Evolutionary conservation across 768 basidiomycete species (phyloP), one percentile per base, ranked within the genome.

Genomic region (Sporobolomyces roseus): DNA sequence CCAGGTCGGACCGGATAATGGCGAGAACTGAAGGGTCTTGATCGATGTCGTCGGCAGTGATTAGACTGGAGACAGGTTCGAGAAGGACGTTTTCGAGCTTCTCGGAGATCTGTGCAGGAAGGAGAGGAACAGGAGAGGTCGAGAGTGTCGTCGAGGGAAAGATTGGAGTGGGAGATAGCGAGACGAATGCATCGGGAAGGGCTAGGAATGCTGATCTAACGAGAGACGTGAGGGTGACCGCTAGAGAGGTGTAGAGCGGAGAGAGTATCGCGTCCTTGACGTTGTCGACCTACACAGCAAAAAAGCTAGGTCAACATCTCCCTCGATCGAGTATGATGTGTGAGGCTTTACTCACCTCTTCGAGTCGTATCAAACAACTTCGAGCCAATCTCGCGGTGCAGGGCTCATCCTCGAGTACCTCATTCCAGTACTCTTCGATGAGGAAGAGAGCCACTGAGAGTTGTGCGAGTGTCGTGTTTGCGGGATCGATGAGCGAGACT

Each of bases 111-210:
- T 30, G 36, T 17, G 41, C 9, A 0, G 51, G 62, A 2, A 63
- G 41, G 13, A 51, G 41, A 8, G 52, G 25, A 17, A n/a, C 32
- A 17, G 25, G 45, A 27, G 50, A 61, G 2, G 58, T 1, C 0
- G 60, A 32, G 51, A 55, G 56, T 8, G 49, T 13, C 1, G 65
- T 60, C 35, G 59, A 48, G 4, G 68, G 46, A 32, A 61, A 68
- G 61, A 66, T 33, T 9, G 66, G 64, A 12, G 29, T 25, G 2
- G 71, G 66, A n/a, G 63, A 61, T 33, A 72, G 61, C 4, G 71
- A 48, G 43, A 50, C 55, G 61, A 72, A 72, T 5, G 71, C 63
- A 38, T 72, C 71, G 23, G 71, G 71, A 2, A 59, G 56, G 29
- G 66, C 54, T 61, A 66, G 60, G 55, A 72, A 72, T 29, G 61